phyloP scores from a whole-genome alignment of 306 rosid genomes.

The Glycine soja region DNA sequence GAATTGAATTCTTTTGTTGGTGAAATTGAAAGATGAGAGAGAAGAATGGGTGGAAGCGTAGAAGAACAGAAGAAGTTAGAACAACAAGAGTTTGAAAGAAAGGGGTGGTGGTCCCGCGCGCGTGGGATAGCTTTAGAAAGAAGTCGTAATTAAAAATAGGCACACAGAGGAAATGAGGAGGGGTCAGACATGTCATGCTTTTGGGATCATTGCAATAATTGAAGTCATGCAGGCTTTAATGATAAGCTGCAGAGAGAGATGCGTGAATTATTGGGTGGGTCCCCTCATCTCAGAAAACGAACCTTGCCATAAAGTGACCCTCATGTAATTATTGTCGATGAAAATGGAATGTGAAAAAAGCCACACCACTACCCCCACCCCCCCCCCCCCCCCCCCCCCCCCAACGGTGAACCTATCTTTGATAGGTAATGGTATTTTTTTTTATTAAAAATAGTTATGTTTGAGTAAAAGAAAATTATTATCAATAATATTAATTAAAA shows the following conservation, averaged over 20 bases:
- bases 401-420: neutral
- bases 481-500: too few relatives aligned
- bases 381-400: neutral
- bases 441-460: too few relatives aligned
- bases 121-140: slow-evolving; percentile 60
- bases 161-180: slow-evolving; percentile 63
- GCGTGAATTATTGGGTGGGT: slow-evolving; percentile 67
- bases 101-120: slow-evolving; percentile 41
- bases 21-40: too few relatives aligned
- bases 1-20: too few relatives aligned
- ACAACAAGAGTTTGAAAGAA: too few relatives aligned
- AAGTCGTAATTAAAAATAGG: slow-evolving; percentile 56
- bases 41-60: too few relatives aligned
- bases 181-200: slow-evolving; percentile 97
- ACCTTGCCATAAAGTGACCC: slow-evolving; percentile 42
- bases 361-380: too few relatives aligned
- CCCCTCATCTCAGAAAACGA: slow-evolving; percentile 52
- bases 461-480: too few relatives aligned
- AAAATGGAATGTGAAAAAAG: too few relatives aligned
- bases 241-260: slow-evolving; percentile 64
- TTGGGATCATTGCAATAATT: slow-evolving; percentile 99
- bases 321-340: too few relatives aligned
- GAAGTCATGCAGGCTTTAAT: slow-evolving; percentile 98
- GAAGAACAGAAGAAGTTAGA: too few relatives aligned
- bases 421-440: too few relatives aligned